Percentiles rank a stretch among this genome's conserved stretches.
These are phyloP conservation scores for Ulota crispa DNA, from an alignment of 225 moss, liverwort and hornwort genomes.

Conservation along the genomic window DNA sequence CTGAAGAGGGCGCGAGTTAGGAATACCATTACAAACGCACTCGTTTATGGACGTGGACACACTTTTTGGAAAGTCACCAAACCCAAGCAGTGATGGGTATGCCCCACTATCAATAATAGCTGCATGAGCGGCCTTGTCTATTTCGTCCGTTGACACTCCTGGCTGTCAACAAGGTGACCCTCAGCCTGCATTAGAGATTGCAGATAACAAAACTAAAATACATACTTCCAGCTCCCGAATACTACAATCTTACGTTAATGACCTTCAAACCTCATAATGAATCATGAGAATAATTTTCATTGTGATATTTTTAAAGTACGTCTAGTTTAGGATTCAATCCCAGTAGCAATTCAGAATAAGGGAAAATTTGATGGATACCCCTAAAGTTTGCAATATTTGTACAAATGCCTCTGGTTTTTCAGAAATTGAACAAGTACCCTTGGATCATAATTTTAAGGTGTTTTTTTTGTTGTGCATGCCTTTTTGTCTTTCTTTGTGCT, in stretches of 20 bases:
- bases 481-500: no score
- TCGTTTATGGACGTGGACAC: constrained; percentile 91
- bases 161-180: constrained; percentile 42
- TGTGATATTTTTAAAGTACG: no score
- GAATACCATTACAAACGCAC: constrained; percentile 93
- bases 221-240: not conserved
- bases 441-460: no score
- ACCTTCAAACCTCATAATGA: not conserved
- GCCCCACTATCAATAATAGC: constrained; percentile 48
- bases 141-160: constrained; percentile 68
- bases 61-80: constrained; percentile 83
- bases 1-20: constrained; percentile 74
- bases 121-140: constrained; percentile 59
- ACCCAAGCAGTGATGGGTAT: constrained; percentile 61
- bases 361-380: no score
- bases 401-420: no score
- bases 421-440: no score
- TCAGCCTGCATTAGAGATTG: not conserved
- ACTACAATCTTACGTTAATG: not conserved
- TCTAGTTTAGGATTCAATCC: no score
- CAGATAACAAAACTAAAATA: not conserved
- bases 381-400: no score
- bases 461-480: no score
- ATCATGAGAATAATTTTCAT: not conserved
- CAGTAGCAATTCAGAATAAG: no score